Percentiles rank a stretch among this genome's conserved stretches.
These are phyloP conservation scores for Raffaelea deltoideospora DNA, from an alignment of 2,329 filamentous ascomycete genomes.

Conservation along the genomic window DNA sequence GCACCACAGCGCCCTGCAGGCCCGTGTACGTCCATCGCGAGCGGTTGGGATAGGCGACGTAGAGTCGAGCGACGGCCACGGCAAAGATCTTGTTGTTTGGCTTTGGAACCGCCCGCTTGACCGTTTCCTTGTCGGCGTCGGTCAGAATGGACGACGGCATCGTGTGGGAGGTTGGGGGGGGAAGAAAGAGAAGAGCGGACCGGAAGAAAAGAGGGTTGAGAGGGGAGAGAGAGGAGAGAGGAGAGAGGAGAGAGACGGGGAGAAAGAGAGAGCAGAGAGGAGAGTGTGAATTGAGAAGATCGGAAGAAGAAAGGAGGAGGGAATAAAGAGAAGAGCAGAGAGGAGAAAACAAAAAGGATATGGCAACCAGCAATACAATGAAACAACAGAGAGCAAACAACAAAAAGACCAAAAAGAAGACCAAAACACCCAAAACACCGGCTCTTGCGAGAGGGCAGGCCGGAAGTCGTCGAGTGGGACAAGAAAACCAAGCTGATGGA, in stretches of 20 bases:
- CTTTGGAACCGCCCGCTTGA: conserved; percentile 89
- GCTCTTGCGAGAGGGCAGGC: too few species aligned
- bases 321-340: too few species aligned
- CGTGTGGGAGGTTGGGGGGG: conserved; percentile 1
- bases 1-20: conserved; percentile 76
- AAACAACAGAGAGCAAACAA: too few species aligned
- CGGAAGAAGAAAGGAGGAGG: neutral
- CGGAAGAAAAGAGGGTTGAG: too few species aligned
- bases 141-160: conserved; percentile 60
- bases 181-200: neutral
- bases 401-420: neutral
- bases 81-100: conserved; percentile 94
- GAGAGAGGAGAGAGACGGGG: neutral
- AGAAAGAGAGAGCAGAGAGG: neutral
- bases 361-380: too few species aligned
- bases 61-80: conserved; percentile 83
- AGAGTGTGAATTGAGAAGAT: conserved; percentile 1
- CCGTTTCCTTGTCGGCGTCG: conserved; percentile 90
- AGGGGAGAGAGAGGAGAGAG: neutral
- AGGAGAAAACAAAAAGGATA: too few species aligned
- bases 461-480: neutral
- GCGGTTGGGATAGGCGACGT: conserved; percentile 77
- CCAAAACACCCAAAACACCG: neutral
- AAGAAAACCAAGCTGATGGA: neutral
- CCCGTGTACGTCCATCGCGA: conserved; percentile 89